A percentile compares a stretch with the other conserved stretches of the same genome.
Evolutionary conservation across 2,329 filamentous ascomycete genomes (phyloP).

Genomic region (Bipolaris cookei): DNA sequence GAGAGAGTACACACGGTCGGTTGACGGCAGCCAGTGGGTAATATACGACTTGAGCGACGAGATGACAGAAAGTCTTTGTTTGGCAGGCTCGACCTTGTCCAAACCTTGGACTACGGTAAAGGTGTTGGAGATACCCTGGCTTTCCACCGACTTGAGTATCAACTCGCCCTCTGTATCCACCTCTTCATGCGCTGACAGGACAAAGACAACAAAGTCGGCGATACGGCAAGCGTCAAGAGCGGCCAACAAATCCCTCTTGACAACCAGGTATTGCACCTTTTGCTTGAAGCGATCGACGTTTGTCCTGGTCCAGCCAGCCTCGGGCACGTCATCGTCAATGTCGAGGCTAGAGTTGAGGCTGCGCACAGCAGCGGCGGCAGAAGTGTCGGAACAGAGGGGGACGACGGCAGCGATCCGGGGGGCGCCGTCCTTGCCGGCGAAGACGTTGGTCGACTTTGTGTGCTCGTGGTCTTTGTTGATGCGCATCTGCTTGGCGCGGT

Average conservation of each 20-base stretch:
- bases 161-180: slow-evolving; percentile 85
- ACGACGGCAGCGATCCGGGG: slow-evolving; percentile 88
- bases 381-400: slow-evolving; percentile 76
- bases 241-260: slow-evolving; percentile 73
- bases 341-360: slow-evolving; percentile 81
- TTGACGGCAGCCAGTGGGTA: slow-evolving; percentile 89
- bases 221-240: slow-evolving; percentile 85
- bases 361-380: slow-evolving; percentile 70
- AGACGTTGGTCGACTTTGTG: slow-evolving; percentile 77
- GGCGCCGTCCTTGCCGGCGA: slow-evolving; percentile 84
- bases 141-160: slow-evolving; percentile 84
- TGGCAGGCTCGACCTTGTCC: slow-evolving; percentile 77
- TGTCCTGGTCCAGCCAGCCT: slow-evolving; percentile 66
- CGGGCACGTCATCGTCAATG: slow-evolving; percentile 68
- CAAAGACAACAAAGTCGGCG: slow-evolving; percentile 88
- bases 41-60: slow-evolving; percentile 90
- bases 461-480: slow-evolving; percentile 83
- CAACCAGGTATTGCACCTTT: slow-evolving; percentile 82
- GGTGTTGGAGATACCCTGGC: slow-evolving; percentile 93
- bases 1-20: slow-evolving; percentile 88
- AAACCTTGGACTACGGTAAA: slow-evolving; percentile 83
- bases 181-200: slow-evolving; percentile 81
- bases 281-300: slow-evolving; percentile 92
- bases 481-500: slow-evolving; percentile 91
- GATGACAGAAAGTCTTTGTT: slow-evolving; percentile 76